Evolutionary conservation across 2,329 filamentous ascomycete species (phyloP), one percentile per base, ranked within the genome.

Genomic region (Claviceps citrina): DNA sequence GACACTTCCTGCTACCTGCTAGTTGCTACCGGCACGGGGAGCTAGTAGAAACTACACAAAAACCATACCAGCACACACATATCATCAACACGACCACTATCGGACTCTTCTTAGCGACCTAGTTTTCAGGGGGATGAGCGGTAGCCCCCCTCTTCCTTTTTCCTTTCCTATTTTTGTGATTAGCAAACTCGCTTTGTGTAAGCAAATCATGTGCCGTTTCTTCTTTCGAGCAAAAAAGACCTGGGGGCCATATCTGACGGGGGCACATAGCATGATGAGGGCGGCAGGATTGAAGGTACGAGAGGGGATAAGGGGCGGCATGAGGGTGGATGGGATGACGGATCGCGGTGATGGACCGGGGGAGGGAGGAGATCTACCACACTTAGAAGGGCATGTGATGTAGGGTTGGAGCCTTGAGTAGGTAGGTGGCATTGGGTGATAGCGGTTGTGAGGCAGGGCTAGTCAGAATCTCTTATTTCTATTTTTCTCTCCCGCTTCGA

Each of bases 401-500:
- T 22, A 31, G n/a, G 26, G 22, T 12, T 9, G n/a, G n/a, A 27
- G 39, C 18, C 31, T 13, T 18, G 38, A 35, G 35, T 35, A 31
- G 25, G 7, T 18, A 42, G 31, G 35, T 35, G 25, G 25, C 26
- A 22, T 31, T 43, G 36, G 36, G 27, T 34, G 16, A 45, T 41
- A 37, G 36, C 28, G 31, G 38, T 31, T 36, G 25, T 36, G 38
- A 33, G 31, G n/a, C 27, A 38, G 36, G 38, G 35, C 45, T 47
- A 49, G 46, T 49, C 50, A 50, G 49, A 54, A 57, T 56, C 49
- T 57, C 49, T 48, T 57, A 53, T 49, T 54, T 55, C 52, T 57
- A 54, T 47, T 56, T 53, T 49, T 54, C 53, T 51, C 56, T 55
- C 50, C 46, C 22, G 5, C 22, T 24, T 52, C 58, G 50, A 46